Base-by-base conservation (phyloP, 2,329 filamentous ascomycete species). In the Monilinia fructigena region DNA sequence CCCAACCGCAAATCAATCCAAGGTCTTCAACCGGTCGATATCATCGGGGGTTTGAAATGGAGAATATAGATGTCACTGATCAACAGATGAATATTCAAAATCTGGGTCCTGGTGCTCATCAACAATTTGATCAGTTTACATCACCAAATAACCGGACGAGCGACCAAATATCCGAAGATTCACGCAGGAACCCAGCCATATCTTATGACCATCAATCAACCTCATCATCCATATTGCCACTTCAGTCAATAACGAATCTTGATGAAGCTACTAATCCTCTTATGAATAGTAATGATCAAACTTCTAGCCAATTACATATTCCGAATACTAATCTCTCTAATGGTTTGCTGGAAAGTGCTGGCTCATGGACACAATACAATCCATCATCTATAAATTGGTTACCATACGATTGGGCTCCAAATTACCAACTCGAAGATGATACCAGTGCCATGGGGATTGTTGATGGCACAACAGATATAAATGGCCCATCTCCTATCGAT, bases 351-450 rank as follows among this genome's bases (percentile, higher is more conserved):
- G 45, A 38, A 47, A 45, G 40, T 16, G 18, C 56, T 50, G 26
- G 45, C 18, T 62, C 67, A 20, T 73, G 70, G 71, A 70, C 67
- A 50, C 63, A 69, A 52, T 68, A 67, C 38, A 69, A 60, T 55
- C 67, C 67, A 40, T 71, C 71, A 12, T 72, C 72, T 20, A 70
- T 74, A 31, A 72, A 73, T 63, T 74, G 72, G 72, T 59, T 73
- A 6, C 70, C 72, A 45, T 71, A 72, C 38, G 56, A 72, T 53
- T 74, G 72, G 70, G 69, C 59, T 7, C 70, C 72, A 1, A 68
- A 72, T 55, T 55, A 55, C n/a, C 54, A 26, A 40, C 6, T 55
- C 35, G 35, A 55, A 18, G n/a, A 40, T 23, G 35, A 56, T 23
- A 35, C 7, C 5, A 35, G 31, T 35, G 7, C 6, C 26, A 38